Evolutionary conservation across 139 green algal species (phyloP), one percentile per base, ranked within the genome.

Genomic region (Mychonastes homosphaera): DNA sequence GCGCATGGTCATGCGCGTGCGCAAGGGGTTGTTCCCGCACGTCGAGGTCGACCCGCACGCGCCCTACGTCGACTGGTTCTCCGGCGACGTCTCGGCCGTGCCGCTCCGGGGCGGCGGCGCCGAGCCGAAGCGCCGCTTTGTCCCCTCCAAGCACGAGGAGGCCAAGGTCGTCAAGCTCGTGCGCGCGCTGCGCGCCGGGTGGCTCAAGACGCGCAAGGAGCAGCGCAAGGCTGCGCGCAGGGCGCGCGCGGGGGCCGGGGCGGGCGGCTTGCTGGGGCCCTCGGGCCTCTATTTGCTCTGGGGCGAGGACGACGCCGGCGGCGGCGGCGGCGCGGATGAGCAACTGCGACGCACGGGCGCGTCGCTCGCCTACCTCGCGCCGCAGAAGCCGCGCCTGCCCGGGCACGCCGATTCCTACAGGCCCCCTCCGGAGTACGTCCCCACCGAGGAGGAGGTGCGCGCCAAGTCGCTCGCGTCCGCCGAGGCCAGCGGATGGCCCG

Each of bases 141-240:
- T 91, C 4, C 91, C 92, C 3, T 96, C 87, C 23, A 95, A 97
- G 60, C 91, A 82, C 74, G 91, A 98, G 76, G 91, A 95, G 69
- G 87, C 94, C 53, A 90, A 89, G 87, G 78, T 84, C 28, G 70
- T 84, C 8, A 84, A 84, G 62, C 50, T 84, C 40, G 73, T 81
- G 33, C 82, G 90, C 1, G 90, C 91, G 26, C 81, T 98, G 34
- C 80, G 90, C 55, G 91, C 90, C 58, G 90, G 90, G 32, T 96
- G 87, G 88, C 72, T 96, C 50, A 87, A 90, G 70, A 41, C 50
- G 9, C 36, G 53, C 30, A 65, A 66, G 44, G 23, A 56, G 53
- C 34, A 62, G 49, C 28, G 23, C n/a, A 55, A 69, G 26, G 54
- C 70, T 40, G 56, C 70, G 39, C 45, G 40, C 2, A 57, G 76